Percentiles rank a stretch among this genome's conserved stretches.
Evolutionary conservation across 2,329 filamentous ascomycete species (phyloP).

Genomic region (Aspergillus bombycis): DNA sequence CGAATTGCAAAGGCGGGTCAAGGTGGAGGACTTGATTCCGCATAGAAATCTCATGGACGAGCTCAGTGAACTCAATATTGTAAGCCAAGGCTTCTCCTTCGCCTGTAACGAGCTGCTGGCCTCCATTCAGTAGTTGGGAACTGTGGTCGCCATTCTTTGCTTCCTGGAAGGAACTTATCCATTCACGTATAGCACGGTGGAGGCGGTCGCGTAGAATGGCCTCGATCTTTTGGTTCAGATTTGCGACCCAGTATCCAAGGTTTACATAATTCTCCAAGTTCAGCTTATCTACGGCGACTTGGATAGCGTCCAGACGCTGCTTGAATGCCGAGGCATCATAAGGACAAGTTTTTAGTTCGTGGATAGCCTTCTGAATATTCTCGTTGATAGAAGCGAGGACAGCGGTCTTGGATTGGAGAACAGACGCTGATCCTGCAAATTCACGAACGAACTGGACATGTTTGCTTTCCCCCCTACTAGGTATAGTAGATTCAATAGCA

Average conservation of each 20-base stretch:
- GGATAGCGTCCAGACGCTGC: slow-evolving; percentile 78
- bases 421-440: slow-evolving; percentile 82
- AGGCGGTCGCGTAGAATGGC: slow-evolving; percentile 77
- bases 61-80: slow-evolving; percentile 48
- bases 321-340: slow-evolving; percentile 83
- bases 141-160: slow-evolving; percentile 34
- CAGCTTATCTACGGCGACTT: slow-evolving; percentile 91
- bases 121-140: slow-evolving; percentile 26
- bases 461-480: slow-evolving; percentile 75
- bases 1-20: slow-evolving; percentile 88
- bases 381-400: slow-evolving; percentile 77
- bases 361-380: slow-evolving; percentile 78
- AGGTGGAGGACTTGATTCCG: slow-evolving; percentile 97
- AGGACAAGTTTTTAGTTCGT: slow-evolving; percentile 80
- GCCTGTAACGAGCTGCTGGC: slow-evolving; percentile 24
- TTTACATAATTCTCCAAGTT: slow-evolving; percentile 97
- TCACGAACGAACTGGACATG: slow-evolving; percentile 97
- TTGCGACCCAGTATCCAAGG: slow-evolving; percentile 83
- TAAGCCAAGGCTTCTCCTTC: slow-evolving; percentile 37
- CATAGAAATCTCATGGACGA: slow-evolving; percentile 94
- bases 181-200: slow-evolving; percentile 79
- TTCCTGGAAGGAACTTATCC: slow-evolving; percentile 83
- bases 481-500: slow-evolving; percentile 60
- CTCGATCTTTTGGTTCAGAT: slow-evolving; percentile 85
- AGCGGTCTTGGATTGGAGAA: slow-evolving; percentile 84